Percentiles rank a stretch among this genome's conserved stretches.
phyloP scores from a whole-genome alignment of 2,329 filamentous ascomycete genomes.

The Aspergillus pseudotamarii region DNA sequence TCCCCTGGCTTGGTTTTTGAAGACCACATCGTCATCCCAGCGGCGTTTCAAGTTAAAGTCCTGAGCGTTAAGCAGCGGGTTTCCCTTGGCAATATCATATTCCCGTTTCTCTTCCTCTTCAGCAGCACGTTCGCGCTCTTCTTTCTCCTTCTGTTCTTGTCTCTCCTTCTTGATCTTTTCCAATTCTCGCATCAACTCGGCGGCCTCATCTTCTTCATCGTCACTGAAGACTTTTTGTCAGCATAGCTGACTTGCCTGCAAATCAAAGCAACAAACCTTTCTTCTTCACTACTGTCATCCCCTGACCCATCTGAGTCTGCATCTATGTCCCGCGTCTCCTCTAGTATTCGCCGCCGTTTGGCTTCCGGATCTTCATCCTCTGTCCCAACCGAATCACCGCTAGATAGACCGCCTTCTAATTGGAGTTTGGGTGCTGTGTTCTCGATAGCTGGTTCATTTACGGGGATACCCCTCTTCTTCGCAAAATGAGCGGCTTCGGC shows the following conservation, averaged over 20 bases:
- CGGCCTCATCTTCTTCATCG: conserved; percentile 79
- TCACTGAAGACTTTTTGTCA: conserved; percentile 53
- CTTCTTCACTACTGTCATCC: conserved; percentile 63
- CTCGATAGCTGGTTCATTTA: conserved; percentile 46
- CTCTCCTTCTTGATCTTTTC: conserved; percentile 91
- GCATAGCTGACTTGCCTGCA: conserved; percentile 1
- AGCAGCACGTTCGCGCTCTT: conserved; percentile 79
- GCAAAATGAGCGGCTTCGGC: conserved; percentile 87
- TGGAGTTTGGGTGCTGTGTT: conserved; percentile 64
- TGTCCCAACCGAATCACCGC: conserved; percentile 39
- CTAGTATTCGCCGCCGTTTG: conserved; percentile 83
- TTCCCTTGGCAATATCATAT: conserved; percentile 85
- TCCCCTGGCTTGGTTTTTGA: conserved; percentile 96
- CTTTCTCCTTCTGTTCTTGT: conserved; percentile 76
- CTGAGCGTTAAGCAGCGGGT: conserved; percentile 83
- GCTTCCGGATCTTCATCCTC: conserved; percentile 72
- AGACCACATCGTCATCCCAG: conserved; percentile 99
- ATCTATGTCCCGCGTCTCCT: conserved; percentile 86
- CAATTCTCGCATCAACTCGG: conserved; percentile 86
- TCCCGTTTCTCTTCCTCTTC: conserved; percentile 82
- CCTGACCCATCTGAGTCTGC: conserved; percentile 71
- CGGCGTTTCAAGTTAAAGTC: conserved; percentile 84
- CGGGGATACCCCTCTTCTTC: conserved; percentile 71
- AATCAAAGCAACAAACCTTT: conserved; percentile 48
- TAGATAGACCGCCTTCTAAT: conserved; percentile 55